Percentiles rank a stretch among this genome's conserved stretches.
phyloP scores from a whole-genome alignment of 2,329 filamentous ascomycete species.

The Decorospora gaudefroyi region DNA sequence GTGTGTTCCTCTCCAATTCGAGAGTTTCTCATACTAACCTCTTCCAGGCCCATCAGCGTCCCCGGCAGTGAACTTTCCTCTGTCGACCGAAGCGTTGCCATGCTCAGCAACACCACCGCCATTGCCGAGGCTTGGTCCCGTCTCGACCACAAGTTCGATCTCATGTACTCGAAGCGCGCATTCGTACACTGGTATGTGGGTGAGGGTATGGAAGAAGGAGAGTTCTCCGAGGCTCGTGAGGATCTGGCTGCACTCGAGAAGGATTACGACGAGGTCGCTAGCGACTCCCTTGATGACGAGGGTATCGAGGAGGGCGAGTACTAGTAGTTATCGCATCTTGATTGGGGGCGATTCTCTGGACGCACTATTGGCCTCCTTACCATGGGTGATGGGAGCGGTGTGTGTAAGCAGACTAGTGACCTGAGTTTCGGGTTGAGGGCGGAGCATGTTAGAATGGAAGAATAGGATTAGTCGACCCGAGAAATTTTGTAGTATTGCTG shows the following conservation, averaged over 20 bases:
- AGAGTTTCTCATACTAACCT: conserved; percentile 15
- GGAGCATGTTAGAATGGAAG: no score
- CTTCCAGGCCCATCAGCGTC: conserved; percentile 86
- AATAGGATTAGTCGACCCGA: no score
- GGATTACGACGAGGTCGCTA: conserved; percentile 84
- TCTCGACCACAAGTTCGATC: conserved; percentile 75
- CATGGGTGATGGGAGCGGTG: neutral
- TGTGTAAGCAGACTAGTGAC: no score
- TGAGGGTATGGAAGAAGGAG: conserved; percentile 90
- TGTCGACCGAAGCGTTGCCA: conserved; percentile 91
- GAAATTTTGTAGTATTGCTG: no score
- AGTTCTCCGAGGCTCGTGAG: conserved; percentile 86
- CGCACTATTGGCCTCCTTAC: conserved; percentile 22
- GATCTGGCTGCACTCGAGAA: conserved; percentile 83
- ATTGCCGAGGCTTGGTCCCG: conserved; percentile 75
- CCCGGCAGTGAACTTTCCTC: conserved; percentile 96
- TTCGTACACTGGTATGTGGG: conserved; percentile 83
- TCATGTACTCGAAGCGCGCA: conserved; percentile 78
- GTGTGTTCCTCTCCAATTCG: conserved; percentile 23
- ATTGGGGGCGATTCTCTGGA: conserved; percentile 17
- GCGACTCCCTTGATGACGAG: conserved; percentile 67
- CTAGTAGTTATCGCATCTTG: conserved; percentile 43
- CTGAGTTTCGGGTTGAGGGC: no score
- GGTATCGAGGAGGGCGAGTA: conserved; percentile 57
- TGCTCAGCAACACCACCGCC: conserved; percentile 76